Base-by-base conservation (phyloP, 176 grass and related monocot genomes). In the Stipa capillata region DNA sequence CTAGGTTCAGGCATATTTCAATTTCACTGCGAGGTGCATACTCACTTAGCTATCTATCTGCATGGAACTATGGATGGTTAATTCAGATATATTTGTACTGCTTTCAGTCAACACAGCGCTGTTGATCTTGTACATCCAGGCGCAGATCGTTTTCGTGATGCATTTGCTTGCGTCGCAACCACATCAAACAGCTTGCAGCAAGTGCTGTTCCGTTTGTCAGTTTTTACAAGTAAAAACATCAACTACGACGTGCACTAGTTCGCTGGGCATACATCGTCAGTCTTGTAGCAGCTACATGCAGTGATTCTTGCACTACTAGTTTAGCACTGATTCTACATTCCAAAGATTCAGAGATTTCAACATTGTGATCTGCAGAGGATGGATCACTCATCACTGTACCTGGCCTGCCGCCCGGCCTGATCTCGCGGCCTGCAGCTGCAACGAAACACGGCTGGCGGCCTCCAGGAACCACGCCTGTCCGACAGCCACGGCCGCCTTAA, bases 391-490 rank as follows among this genome's bases (percentile, higher is more conserved):
- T 42, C 69, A 61, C 34, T 31, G 40, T 72, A 43, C 87, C 77
- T 92, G 74, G 5, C 23, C 52, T 32, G 39, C 32, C 13, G 39
- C 32, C 13, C 25, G 63, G 27, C 69, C 63, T 91, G 65, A 68
- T 8, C 29, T 83, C 17, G 54, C 45, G 0, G 68, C 13, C 51
- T 84, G 85, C 35, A 70, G 7, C 54, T 74, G 73, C 20, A 43
- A 72, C 29, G 68, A 79, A 45, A 87, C 68, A 73, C 83, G 72
- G 39, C 76, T 45, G 44, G 41, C 8, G 35, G 29, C 69, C 25
- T 92, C 76, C 45, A 83, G 60, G 33, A 89, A 27, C 16, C 81
- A 69, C 37, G 65, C 57, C 66, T 85, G 89, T 11, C 72, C 78
- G 65, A 81, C 77, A 4, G 25, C 63, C 47, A 65, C 48, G 25